phyloP scores from a whole-genome alignment of 257 asterid genomes.

The Thymus quinquecostatus region DNA sequence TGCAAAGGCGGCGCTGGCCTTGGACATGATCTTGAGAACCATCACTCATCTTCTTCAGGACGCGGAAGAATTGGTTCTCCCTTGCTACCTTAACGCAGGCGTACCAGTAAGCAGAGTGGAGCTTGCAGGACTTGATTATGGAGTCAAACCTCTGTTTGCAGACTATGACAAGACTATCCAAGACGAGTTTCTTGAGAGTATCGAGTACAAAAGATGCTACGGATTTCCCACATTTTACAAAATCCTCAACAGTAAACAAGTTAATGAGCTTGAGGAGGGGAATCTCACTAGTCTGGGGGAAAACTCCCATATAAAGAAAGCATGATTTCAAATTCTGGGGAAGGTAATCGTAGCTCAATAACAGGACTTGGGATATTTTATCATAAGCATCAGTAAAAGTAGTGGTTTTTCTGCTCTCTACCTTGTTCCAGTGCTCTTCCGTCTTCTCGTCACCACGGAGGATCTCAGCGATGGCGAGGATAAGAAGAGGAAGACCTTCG shows the following conservation, averaged over 20 bases:
- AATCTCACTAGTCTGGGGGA: too few relatives aligned
- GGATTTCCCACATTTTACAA: not conserved
- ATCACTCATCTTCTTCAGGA: not conserved
- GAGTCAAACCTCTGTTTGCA: not conserved
- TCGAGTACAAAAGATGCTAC: too few relatives aligned
- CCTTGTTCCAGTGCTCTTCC: not conserved
- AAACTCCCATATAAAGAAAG: too few relatives aligned
- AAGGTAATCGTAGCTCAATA: not conserved
- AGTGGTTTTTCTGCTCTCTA: not conserved
- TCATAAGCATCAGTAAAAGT: not conserved
- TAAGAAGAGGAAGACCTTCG: slow-evolving; percentile 4
- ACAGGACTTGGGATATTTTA: not conserved
- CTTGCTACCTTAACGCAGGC: not conserved
- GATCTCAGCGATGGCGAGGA: not conserved
- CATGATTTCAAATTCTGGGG: not conserved
- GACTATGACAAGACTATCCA: not conserved
- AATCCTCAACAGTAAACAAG: not conserved
- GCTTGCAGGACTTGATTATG: not conserved
- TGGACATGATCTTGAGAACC: not conserved
- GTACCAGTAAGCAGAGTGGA: not conserved
- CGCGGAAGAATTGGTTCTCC: not conserved
- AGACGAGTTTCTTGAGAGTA: not conserved
- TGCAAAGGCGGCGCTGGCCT: not conserved
- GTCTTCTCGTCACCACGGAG: not conserved
- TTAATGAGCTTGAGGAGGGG: too few relatives aligned